phyloP scores from a whole-genome alignment of 2,329 filamentous ascomycete genomes.

The Colletotrichum filicis region DNA sequence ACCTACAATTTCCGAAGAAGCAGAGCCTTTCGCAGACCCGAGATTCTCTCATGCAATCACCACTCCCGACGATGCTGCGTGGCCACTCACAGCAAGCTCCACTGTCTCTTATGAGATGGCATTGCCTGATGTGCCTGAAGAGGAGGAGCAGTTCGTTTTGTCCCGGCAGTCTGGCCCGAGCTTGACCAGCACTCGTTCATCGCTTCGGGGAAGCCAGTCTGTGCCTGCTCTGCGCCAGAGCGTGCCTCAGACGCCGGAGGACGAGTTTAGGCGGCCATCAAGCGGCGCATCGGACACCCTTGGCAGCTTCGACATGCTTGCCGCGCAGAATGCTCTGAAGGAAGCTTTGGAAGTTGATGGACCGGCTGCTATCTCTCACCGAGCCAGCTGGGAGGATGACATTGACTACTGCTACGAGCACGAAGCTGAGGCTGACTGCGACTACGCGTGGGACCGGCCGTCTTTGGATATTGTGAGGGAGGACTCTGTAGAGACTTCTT shows the following conservation, averaged over 20 bases:
- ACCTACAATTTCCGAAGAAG: constrained; percentile 35
- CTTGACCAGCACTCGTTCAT: constrained; percentile 59
- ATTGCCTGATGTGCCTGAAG: constrained; percentile 71
- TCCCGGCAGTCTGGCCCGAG: constrained; percentile 55
- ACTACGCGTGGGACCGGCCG: constrained; percentile 72
- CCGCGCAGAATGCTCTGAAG: constrained; percentile 46
- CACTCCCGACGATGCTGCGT: constrained; percentile 54
- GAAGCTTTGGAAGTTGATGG: constrained; percentile 40
- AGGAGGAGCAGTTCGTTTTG: constrained; percentile 63
- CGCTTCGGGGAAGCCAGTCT: constrained; percentile 65
- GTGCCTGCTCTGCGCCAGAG: constrained; percentile 63
- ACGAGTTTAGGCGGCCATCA: constrained; percentile 43
- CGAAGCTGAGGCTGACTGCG: constrained; percentile 73
- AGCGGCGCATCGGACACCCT: constrained; percentile 66
- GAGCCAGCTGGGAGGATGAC: constrained; percentile 73
- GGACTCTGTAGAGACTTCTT: constrained; percentile 39
- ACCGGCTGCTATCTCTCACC: constrained; percentile 44
- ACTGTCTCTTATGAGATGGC: constrained; percentile 52
- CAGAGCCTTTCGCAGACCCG: constrained; percentile 39
- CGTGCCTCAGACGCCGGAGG: constrained; percentile 43
- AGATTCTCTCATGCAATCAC: constrained; percentile 53
- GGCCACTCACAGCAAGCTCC: constrained; percentile 54
- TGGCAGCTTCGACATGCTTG: constrained; percentile 54
- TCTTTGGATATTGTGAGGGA: constrained; percentile 60
- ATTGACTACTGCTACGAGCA: constrained; percentile 79